These are phyloP conservation scores for Escallonia herrerae DNA, from an alignment of 129 eudicot genomes.

Conservation along the genomic window DNA sequence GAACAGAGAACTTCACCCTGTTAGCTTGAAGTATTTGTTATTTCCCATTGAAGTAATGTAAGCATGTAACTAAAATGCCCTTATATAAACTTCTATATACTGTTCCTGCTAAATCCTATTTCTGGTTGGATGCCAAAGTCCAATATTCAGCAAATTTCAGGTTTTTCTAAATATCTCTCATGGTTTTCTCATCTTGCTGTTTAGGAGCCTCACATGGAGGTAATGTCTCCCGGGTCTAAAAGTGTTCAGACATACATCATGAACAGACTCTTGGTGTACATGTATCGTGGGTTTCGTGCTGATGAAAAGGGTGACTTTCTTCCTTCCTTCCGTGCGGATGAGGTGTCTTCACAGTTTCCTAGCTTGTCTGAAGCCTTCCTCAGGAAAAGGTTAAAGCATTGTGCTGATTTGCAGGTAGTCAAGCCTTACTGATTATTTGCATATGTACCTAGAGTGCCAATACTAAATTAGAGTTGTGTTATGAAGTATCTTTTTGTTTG, in stretches of 20 bases:
- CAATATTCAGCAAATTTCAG: not conserved
- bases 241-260: constrained; percentile 57
- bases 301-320: constrained; percentile 74
- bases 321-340: constrained; percentile 79
- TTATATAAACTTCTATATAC: too few species aligned
- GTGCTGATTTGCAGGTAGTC: constrained; percentile 83
- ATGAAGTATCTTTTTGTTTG: not conserved
- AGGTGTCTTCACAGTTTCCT: constrained; percentile 74
- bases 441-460: too few species aligned
- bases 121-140: not conserved
- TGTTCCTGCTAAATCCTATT: not conserved
- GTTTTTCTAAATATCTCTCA: constrained; percentile 1
- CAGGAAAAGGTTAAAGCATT: constrained; percentile 67
- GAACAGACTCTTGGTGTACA: constrained; percentile 77
- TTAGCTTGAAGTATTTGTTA: too few species aligned
- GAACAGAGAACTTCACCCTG: too few species aligned
- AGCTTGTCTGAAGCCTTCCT: constrained; percentile 59
- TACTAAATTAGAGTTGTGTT: too few species aligned
- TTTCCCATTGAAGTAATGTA: too few species aligned
- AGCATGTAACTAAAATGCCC: too few species aligned
- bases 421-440: not conserved
- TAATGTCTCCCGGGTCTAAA: constrained; percentile 84
- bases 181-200: constrained; percentile 16
- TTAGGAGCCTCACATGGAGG: constrained; percentile 97
- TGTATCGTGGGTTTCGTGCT: constrained; percentile 87